A percentile compares a stretch with the other conserved stretches of the same genome.
Conservation (phyloP, 164 flowering plant genomes). For the Berberis vulgaris region DNA sequence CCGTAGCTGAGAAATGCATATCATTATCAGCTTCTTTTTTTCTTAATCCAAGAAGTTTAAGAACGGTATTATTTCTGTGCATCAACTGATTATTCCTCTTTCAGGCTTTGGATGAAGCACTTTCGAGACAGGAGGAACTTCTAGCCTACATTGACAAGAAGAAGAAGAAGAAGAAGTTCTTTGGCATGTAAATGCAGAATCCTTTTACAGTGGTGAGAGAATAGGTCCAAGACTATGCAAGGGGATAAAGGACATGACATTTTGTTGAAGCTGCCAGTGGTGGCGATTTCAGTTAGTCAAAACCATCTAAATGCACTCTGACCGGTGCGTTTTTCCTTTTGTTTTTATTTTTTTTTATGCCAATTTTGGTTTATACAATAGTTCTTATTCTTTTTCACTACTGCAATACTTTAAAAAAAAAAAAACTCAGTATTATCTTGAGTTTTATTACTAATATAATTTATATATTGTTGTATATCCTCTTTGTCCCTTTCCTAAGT, state of each 20-base stretch:
- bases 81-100: constrained; percentile 5
- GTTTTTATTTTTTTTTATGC: too few species aligned
- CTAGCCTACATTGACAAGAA: constrained; percentile 65
- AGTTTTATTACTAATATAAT: too few species aligned
- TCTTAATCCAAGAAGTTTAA: not conserved
- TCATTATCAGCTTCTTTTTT: too few species aligned
- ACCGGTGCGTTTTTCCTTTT: not conserved
- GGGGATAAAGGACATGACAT: not conserved
- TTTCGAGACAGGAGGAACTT: constrained; percentile 46
- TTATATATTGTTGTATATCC: too few species aligned
- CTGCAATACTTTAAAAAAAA: not conserved
- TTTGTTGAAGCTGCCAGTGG: constrained; percentile 4
- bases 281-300: not conserved
- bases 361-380: too few species aligned
- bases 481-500: too few species aligned
- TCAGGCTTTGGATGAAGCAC: constrained; percentile 68
- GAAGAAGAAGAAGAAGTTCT: constrained; percentile 56
- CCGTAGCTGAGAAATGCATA: too few species aligned
- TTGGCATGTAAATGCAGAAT: constrained; percentile 17
- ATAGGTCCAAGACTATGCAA: not conserved
- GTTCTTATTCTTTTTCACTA: too few species aligned
- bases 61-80: not conserved
- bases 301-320: constrained; percentile 7
- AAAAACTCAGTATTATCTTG: not conserved
- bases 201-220: constrained; percentile 9